Conservation (phyloP, 139 green algal species). For the Chlamydomonas sp. region DNA sequence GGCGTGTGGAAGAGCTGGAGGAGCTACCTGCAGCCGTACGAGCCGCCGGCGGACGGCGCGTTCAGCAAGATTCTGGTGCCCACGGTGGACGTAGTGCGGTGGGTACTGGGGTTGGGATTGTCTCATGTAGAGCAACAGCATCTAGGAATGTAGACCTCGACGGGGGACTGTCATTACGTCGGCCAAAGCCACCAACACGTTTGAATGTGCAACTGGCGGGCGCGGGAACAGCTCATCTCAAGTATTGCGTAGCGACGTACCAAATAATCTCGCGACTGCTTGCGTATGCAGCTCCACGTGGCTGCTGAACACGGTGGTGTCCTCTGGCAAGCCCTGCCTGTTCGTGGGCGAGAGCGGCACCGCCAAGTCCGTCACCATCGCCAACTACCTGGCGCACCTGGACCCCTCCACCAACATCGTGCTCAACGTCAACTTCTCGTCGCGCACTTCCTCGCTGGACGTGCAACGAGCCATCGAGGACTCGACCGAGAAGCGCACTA, state of each 20-base stretch:
- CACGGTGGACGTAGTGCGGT: constrained; percentile 84
- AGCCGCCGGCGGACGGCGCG: constrained; percentile 63
- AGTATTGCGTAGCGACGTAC: neutral
- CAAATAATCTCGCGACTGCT: neutral
- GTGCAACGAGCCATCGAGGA: constrained; percentile 83
- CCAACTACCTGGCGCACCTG: constrained; percentile 68
- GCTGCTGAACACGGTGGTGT: constrained; percentile 64
- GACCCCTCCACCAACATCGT: constrained; percentile 59
- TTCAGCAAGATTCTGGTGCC: constrained; percentile 91
- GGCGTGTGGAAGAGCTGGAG: constrained; percentile 80
- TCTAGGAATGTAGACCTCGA: too few relatives aligned
- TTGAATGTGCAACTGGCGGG: too few relatives aligned
- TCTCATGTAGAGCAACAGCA: too few relatives aligned
- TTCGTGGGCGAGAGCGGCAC: constrained; percentile 84
- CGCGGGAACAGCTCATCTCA: too few relatives aligned
- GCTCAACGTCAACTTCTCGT: constrained; percentile 85
- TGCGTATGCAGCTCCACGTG: constrained; percentile 63
- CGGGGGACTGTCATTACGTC: too few relatives aligned
- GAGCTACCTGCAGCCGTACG: constrained; percentile 70
- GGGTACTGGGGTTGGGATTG: neutral
- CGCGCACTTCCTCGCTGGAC: constrained; percentile 66
- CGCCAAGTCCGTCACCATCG: constrained; percentile 83
- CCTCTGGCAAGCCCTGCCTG: constrained; percentile 68
- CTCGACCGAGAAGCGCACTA: constrained; percentile 83
- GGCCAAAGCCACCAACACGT: too few relatives aligned